Evolutionary conservation across 1,284 basidiomycete species (phyloP).

Genomic region (Melampsora occidentalis): DNA sequence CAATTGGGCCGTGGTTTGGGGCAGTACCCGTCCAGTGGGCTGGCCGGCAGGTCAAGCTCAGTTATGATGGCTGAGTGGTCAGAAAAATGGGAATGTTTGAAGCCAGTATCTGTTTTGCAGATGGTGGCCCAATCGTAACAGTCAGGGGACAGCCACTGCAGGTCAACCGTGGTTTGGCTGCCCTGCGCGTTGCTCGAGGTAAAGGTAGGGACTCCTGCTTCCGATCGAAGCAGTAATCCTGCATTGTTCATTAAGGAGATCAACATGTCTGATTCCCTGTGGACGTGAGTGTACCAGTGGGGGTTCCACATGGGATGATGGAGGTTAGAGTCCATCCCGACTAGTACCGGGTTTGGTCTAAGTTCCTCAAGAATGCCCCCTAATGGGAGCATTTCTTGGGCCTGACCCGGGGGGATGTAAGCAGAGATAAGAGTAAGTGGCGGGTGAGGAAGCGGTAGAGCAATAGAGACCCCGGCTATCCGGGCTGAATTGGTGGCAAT

Average conservation of each 20-base stretch:
- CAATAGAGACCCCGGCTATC: background rate
- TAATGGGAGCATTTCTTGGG: background rate
- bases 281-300: background rate
- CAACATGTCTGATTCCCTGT: background rate
- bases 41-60: background rate
- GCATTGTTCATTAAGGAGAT: background rate
- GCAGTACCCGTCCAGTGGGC: no score
- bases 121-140: background rate
- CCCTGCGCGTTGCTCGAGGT: background rate
- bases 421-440: background rate
- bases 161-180: background rate
- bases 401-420: background rate
- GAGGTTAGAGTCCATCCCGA: background rate
- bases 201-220: background rate
- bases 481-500: background rate
- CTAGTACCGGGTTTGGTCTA: background rate
- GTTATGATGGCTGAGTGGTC: background rate
- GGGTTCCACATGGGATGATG: constrained; percentile 1
- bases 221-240: background rate
- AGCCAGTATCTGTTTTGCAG: background rate
- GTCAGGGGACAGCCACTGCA: background rate
- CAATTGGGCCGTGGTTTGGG: no score
- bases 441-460: background rate
- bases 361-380: background rate
- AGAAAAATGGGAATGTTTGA: background rate